Conservation (phyloP, 768 basidiomycete species). For the Termitomyces titanicus region DNA sequence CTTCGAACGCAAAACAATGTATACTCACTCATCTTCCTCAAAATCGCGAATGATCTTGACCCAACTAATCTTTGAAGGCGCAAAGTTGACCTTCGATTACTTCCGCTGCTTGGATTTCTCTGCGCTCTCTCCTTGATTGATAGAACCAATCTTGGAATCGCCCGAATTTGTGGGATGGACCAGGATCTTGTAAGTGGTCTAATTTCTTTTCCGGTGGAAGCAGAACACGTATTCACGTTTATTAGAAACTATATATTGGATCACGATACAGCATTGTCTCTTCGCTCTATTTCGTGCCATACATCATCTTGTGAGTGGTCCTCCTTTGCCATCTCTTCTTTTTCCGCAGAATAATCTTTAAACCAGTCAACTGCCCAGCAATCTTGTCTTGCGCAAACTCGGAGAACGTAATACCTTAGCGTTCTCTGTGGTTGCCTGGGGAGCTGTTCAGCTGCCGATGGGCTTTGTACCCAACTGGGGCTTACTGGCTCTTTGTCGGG, state of each 20-base stretch:
- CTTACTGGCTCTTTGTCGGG: slow-evolving; percentile 34
- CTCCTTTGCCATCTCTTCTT: neutral
- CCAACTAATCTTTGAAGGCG: slow-evolving; percentile 19
- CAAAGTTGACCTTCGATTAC: slow-evolving; percentile 28
- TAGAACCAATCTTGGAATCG: slow-evolving; percentile 30
- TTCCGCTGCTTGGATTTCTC: slow-evolving; percentile 31
- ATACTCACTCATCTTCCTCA: neutral
- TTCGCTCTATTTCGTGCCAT: slow-evolving; percentile 44
- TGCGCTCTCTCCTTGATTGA: slow-evolving; percentile 33
- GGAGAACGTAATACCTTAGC: slow-evolving; percentile 39
- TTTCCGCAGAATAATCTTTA: neutral
- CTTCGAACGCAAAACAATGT: slow-evolving; percentile 18
- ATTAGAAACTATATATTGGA: slow-evolving; percentile 34
- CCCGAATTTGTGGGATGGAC: slow-evolving; percentile 34
- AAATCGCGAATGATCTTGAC: slow-evolving; percentile 1
- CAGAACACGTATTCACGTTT: neutral
- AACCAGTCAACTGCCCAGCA: slow-evolving; percentile 41
- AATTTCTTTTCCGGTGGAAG: neutral
- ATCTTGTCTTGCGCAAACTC: slow-evolving; percentile 37
- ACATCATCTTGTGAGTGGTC: slow-evolving; percentile 39
- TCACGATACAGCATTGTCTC: slow-evolving; percentile 43
- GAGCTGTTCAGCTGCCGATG: slow-evolving; percentile 40
- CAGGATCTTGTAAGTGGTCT: slow-evolving; percentile 28
- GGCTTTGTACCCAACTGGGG: slow-evolving; percentile 43
- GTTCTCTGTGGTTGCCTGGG: slow-evolving; percentile 42